Evolutionary conservation across 257 asterid genomes (phyloP), one percentile per base, ranked within the genome.

Genomic region (Leonotis leonurus): DNA sequence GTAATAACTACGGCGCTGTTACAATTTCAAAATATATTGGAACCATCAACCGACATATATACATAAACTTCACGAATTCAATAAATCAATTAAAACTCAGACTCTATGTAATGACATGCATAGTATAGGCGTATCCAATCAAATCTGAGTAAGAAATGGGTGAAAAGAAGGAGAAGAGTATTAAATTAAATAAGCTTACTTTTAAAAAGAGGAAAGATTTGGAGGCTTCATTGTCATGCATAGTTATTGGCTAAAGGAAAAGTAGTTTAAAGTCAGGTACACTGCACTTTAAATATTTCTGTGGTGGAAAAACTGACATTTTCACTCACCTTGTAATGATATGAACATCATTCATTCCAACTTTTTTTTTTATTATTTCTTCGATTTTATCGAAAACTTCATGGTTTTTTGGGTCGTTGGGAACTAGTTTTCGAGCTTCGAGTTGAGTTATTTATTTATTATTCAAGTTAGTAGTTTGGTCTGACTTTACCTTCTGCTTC

Each of bases 201-300:
- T 76, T 62, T 12, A 16, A 44, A 71, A 71, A 68, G 77, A 65
- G 7, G 63, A 62, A 60, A 52, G 68, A 56, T 74, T 78, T 75
- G 65, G 55, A 36, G 64, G 68, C 62, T 71, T 65, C 78, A 59
- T 70, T 68, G 75, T 78, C 77, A 60, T 60, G 65, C 62, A 39
- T 35, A 30, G 59, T 65, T 3, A 78, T 78, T 78, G 81, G 84
- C 35, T 44, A 26, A 33, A 36, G 12, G 22, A 56, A 74, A 74
- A 74, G 69, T 53, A 50, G 78, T 78, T 75, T 71, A 55, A 64
- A 68, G 75, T 50, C 45, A 16, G 59, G 57, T 61, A 64, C 75
- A 60, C 3, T 60, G 59, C 62, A 64, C 70, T 68, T 68, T 54
- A 32, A 40, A 21, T 62, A 44, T 54, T 26, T 27, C 4, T 66